A percentile compares a stretch with the other conserved stretches of the same genome.
Conservation (phyloP, 768 basidiomycete genomes). For the Paxillus involutus region DNA sequence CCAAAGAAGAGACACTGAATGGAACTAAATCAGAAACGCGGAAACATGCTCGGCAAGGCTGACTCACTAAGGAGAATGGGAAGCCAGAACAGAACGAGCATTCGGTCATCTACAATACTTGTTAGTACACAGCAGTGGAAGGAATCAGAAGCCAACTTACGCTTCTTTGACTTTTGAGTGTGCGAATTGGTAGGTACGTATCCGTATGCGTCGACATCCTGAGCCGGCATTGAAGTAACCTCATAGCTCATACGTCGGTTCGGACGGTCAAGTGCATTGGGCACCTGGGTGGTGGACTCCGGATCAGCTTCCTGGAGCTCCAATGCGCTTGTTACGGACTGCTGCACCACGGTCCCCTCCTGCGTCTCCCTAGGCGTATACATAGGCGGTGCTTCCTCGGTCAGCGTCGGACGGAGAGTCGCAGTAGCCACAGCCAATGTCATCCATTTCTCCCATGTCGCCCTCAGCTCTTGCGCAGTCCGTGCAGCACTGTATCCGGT, state of each 20-base stretch:
- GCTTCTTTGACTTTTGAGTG: slow-evolving; percentile 57
- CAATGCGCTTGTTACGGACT: neutral
- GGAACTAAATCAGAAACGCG: slow-evolving; percentile 5
- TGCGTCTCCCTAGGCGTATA: slow-evolving; percentile 63
- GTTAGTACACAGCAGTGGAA: neutral
- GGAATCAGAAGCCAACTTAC: slow-evolving; percentile 36
- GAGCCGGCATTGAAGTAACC: slow-evolving; percentile 51
- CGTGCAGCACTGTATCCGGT: slow-evolving; percentile 44
- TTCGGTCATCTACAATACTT: slow-evolving; percentile 64
- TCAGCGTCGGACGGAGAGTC: slow-evolving; percentile 37
- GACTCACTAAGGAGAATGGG: slow-evolving; percentile 77
- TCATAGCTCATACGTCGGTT: slow-evolving; percentile 47
- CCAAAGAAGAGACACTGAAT: slow-evolving; percentile 60
- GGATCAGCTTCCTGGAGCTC: slow-evolving; percentile 3
- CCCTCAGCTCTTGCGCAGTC: slow-evolving; percentile 61
- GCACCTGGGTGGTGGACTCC: slow-evolving; percentile 21
- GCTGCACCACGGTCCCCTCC: slow-evolving; percentile 13
- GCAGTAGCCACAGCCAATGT: slow-evolving; percentile 51
- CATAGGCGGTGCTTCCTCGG: slow-evolving; percentile 66
- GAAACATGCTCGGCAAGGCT: neutral
- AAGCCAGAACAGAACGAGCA: slow-evolving; percentile 85
- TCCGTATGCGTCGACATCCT: slow-evolving; percentile 67
- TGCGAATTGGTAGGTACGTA: slow-evolving; percentile 54
- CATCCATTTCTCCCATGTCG: slow-evolving; percentile 78
- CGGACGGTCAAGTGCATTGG: slow-evolving; percentile 32